Percentiles rank a stretch among this genome's conserved stretches.
Conservation (phyloP, 2,329 filamentous ascomycete species). For the Colletotrichum sp. region DNA sequence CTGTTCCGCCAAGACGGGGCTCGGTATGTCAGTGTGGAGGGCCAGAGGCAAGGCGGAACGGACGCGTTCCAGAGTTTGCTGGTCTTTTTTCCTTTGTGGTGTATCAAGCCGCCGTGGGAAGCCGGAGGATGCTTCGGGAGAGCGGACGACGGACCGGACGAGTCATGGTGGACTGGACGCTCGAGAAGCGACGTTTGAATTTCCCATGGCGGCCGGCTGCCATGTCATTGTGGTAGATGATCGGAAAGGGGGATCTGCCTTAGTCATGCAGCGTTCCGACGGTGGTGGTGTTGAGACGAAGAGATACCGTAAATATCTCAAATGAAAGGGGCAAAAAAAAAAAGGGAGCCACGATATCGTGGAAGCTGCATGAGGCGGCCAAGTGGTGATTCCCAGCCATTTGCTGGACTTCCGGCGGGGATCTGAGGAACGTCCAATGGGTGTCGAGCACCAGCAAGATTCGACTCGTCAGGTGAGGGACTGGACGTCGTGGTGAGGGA, state of each 20-base stretch:
- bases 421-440: background rate
- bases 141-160: slow-evolving; percentile 6
- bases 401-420: background rate
- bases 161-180: slow-evolving; percentile 1
- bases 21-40: background rate
- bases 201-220: background rate
- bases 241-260: background rate
- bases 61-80: background rate
- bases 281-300: background rate
- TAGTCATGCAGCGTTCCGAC: background rate
- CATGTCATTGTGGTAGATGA: background rate
- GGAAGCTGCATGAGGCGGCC: background rate
- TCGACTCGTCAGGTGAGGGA: background rate
- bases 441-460: background rate
- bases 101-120: background rate
- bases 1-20: background rate
- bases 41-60: background rate
- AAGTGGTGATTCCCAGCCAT: background rate
- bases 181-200: background rate
- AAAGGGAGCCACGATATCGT: background rate
- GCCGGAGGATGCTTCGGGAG: slow-evolving; percentile 1
- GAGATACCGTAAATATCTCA: background rate
- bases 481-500: background rate
- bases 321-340: background rate
- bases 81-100: background rate